Percentiles rank a stretch among this genome's conserved stretches.
Evolutionary conservation across 2,329 filamentous ascomycete genomes (phyloP).

Genomic region (Parafenestella ontariensis): DNA sequence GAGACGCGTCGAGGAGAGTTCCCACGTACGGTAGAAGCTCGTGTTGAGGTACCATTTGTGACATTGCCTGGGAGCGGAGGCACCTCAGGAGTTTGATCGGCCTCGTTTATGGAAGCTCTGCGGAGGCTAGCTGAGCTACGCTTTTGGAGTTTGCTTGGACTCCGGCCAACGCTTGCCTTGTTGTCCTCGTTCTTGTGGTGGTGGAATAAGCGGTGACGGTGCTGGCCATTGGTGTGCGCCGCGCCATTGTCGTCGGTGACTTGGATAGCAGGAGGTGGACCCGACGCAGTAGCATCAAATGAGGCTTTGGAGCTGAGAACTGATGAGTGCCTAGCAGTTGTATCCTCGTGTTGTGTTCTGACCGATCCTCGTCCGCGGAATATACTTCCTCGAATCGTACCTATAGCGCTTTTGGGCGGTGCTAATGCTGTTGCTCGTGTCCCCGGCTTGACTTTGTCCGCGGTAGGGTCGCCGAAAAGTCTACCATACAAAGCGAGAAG

Average conservation of each 20-base stretch:
- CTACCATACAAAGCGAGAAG: conserved; percentile 81
- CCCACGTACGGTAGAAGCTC: conserved; percentile 16
- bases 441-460: conserved; percentile 44
- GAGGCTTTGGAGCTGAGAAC: conserved; percentile 35
- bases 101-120: conserved; percentile 30
- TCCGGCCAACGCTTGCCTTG: conserved; percentile 46
- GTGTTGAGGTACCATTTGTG: conserved; percentile 24
- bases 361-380: conserved; percentile 64
- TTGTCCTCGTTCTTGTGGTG: conserved; percentile 46
- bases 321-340: conserved; percentile 29
- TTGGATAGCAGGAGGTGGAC: conserved; percentile 73
- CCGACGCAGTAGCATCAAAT: conserved; percentile 35
- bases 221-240: conserved; percentile 44
- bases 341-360: conserved; percentile 27
- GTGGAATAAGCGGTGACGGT: conserved; percentile 41
- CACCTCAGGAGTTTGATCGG: conserved; percentile 28
- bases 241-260: conserved; percentile 69
- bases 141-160: conserved; percentile 49
- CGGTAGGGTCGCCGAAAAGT: conserved; percentile 72
- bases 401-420: conserved; percentile 66
- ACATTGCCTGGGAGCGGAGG: conserved; percentile 31
- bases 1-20: conserved; percentile 30
- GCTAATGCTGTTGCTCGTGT: conserved; percentile 59
- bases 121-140: conserved; percentile 49
- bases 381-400: conserved; percentile 77